Evolutionary conservation across 805 yeast species (phyloP).

Genomic region (Myxozyma mucilagina): DNA sequence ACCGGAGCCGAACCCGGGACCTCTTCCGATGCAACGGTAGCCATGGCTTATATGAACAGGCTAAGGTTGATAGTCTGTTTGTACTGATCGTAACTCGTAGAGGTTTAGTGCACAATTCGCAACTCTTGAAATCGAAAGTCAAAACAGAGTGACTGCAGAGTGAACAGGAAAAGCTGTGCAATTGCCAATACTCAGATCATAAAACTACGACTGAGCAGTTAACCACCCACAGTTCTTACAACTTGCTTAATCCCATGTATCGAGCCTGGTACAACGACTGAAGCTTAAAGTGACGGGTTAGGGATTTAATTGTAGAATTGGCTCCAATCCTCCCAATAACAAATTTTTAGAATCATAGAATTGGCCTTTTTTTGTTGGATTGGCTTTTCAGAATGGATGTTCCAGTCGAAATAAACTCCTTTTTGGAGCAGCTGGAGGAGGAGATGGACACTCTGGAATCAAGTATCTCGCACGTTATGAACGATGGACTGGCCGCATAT

Average conservation of each 20-base stretch:
- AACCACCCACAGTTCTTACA: too few species aligned
- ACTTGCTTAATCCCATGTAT: too few species aligned
- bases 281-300: background rate
- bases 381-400: background rate
- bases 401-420: background rate
- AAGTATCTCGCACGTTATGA: constrained; percentile 4
- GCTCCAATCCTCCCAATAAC: background rate
- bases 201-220: too few species aligned
- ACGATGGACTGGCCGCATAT: background rate
- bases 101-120: background rate
- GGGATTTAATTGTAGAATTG: background rate
- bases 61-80: too few species aligned
- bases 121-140: background rate
- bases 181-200: too few species aligned
- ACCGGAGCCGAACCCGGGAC: background rate
- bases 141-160: background rate
- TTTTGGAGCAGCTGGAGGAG: constrained; percentile 2
- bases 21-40: background rate
- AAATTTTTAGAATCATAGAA: background rate
- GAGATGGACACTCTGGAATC: constrained; percentile 14
- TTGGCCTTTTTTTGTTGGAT: background rate
- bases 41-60: background rate
- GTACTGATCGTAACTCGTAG: too few species aligned
- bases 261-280: background rate
- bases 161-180: too few species aligned